Percentiles rank a stretch among this genome's conserved stretches.
Conservation (phyloP, 495 filamentous ascomycete genomes). For the Hypoxylon fragiforme region DNA sequence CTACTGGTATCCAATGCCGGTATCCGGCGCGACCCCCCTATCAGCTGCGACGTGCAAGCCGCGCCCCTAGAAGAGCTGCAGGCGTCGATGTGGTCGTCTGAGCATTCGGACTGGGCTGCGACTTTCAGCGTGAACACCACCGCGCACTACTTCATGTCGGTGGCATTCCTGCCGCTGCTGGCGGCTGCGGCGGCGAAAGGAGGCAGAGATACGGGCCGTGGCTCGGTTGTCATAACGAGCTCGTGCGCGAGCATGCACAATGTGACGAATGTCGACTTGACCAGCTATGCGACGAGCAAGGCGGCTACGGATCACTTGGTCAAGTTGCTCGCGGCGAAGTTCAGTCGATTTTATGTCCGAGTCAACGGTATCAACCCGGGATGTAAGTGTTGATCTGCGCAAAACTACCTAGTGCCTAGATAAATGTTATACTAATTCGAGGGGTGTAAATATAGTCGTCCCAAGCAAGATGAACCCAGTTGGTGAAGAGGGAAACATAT, state of each 20-base stretch:
- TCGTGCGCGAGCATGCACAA: conserved; percentile 55
- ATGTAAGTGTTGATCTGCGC: too few species aligned
- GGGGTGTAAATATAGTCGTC: conserved; percentile 43
- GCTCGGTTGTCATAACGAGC: conserved; percentile 48
- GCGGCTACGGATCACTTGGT: conserved; percentile 53
- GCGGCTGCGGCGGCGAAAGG: conserved; percentile 40
- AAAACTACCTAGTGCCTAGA: too few species aligned
- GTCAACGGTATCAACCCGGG: conserved; percentile 52
- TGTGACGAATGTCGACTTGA: conserved; percentile 52
- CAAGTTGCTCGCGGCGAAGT: conserved; percentile 47
- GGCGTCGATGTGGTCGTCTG: conserved; percentile 48
- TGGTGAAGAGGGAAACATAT: conserved; percentile 48
- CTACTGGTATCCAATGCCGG: conserved; percentile 54
- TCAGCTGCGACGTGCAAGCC: conserved; percentile 44
- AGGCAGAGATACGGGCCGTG: conserved; percentile 43
- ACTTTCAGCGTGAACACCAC: conserved; percentile 50
- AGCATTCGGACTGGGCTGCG: conserved; percentile 42
- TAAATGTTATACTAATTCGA: too few species aligned
- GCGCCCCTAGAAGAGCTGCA: conserved; percentile 44
- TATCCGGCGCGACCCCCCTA: conserved; percentile 45
- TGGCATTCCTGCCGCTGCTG: conserved; percentile 47
- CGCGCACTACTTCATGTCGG: conserved; percentile 50
- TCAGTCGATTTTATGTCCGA: conserved; percentile 47
- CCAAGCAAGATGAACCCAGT: conserved; percentile 55
- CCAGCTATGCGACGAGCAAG: conserved; percentile 50